Conservation (phyloP, 2,329 filamentous ascomycete genomes). For the Westerdykella ornata region DNA sequence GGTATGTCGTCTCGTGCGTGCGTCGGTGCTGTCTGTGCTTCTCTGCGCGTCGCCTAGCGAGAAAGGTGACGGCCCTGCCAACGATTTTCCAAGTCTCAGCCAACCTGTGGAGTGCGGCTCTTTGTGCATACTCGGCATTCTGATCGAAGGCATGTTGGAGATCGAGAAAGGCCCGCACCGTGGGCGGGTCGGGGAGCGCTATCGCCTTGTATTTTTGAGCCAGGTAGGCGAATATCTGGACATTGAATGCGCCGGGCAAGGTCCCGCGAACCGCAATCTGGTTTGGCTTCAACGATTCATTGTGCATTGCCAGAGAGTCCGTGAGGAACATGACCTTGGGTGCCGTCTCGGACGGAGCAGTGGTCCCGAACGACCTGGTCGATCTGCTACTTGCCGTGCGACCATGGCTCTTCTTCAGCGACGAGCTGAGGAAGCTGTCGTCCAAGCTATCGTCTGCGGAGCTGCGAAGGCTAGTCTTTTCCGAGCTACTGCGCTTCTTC, state of each 20-base stretch:
- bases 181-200: slow-evolving; percentile 34
- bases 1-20: slow-evolving; percentile 16
- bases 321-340: slow-evolving; percentile 47
- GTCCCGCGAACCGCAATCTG: slow-evolving; percentile 46
- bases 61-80: slow-evolving; percentile 45
- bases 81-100: slow-evolving; percentile 56
- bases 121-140: slow-evolving; percentile 50
- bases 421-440: slow-evolving; percentile 48
- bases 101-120: slow-evolving; percentile 45
- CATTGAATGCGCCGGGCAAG: slow-evolving; percentile 40
- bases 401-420: slow-evolving; percentile 42
- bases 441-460: slow-evolving; percentile 53
- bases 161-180: slow-evolving; percentile 32
- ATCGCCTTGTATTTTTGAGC: slow-evolving; percentile 42
- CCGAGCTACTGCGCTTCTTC: slow-evolving; percentile 41
- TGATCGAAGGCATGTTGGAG: slow-evolving; percentile 43
- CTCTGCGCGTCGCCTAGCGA: slow-evolving; percentile 39
- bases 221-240: slow-evolving; percentile 38
- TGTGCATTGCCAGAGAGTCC: slow-evolving; percentile 43
- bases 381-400: slow-evolving; percentile 44
- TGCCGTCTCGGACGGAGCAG: slow-evolving; percentile 46
- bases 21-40: slow-evolving; percentile 24
- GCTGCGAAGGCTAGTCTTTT: slow-evolving; percentile 45
- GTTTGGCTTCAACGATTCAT: slow-evolving; percentile 36
- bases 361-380: slow-evolving; percentile 49